Percentiles rank a stretch among this genome's conserved stretches.
phyloP scores from a whole-genome alignment of 2,329 filamentous ascomycete species.

The Aspergillus latus region DNA sequence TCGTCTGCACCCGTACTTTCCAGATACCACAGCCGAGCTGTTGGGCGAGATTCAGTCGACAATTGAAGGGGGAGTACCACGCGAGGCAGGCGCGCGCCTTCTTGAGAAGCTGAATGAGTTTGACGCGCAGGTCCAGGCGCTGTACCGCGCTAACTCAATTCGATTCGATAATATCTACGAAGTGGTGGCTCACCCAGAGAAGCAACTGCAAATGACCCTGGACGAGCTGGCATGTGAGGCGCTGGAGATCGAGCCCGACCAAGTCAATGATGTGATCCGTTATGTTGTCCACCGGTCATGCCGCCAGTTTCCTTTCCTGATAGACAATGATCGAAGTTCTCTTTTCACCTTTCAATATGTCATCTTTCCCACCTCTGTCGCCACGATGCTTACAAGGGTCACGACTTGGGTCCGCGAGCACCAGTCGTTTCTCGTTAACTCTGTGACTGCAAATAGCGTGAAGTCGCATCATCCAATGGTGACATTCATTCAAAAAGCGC shows the following conservation, averaged over 20 bases:
- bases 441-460: conserved; percentile 26
- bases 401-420: conserved; percentile 58
- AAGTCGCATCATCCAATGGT: conserved; percentile 40
- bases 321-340: conserved; percentile 35
- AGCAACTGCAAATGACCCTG: conserved; percentile 35
- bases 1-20: conserved; percentile 53
- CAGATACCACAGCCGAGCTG: conserved; percentile 33
- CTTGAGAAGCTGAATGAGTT: conserved; percentile 38
- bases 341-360: conserved; percentile 43
- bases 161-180: conserved; percentile 41
- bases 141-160: conserved; percentile 36
- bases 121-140: conserved; percentile 31
- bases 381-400: conserved; percentile 51
- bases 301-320: conserved; percentile 34
- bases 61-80: conserved; percentile 44
- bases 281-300: conserved; percentile 39
- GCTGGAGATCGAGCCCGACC: conserved; percentile 30
- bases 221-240: conserved; percentile 40
- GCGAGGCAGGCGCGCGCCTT: conserved; percentile 37
- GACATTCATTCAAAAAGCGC: conserved; percentile 47
- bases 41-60: conserved; percentile 34
- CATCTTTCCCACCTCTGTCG: conserved; percentile 54
- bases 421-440: conserved; percentile 35
- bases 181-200: conserved; percentile 37
- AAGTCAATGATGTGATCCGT: conserved; percentile 33